These are phyloP conservation scores for Penicillium salamii DNA, from an alignment of 495 filamentous ascomycete species.

Conservation along the genomic window DNA sequence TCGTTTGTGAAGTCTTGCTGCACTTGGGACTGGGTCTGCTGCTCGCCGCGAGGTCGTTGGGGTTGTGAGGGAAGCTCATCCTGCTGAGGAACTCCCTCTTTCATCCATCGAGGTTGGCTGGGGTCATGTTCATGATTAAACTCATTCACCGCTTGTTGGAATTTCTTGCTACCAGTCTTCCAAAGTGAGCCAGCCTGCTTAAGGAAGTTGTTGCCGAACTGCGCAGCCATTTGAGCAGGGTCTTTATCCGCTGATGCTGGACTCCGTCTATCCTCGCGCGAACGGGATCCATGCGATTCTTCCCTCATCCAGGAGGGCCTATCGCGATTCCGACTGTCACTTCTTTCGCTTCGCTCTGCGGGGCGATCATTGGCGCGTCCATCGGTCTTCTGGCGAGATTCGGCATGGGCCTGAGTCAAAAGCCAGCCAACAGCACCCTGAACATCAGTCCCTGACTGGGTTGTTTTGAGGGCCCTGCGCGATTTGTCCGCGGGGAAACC, in stretches of 20 bases:
- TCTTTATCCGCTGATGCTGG: conserved; percentile 67
- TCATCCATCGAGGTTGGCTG: conserved; percentile 94
- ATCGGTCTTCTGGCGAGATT: conserved; percentile 58
- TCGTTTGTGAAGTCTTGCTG: conserved; percentile 70
- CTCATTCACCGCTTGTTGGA: conserved; percentile 92
- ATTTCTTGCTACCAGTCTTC: conserved; percentile 89
- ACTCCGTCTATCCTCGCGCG: conserved; percentile 51
- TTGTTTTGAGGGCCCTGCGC: conserved; percentile 71
- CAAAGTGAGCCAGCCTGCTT: conserved; percentile 94
- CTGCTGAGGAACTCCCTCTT: conserved; percentile 52
- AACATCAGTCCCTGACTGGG: conserved; percentile 73
- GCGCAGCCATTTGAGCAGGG: conserved; percentile 74
- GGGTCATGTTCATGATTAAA: conserved; percentile 80
- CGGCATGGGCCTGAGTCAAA: conserved; percentile 83
- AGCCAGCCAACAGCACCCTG: conserved; percentile 88
- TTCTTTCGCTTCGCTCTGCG: conserved; percentile 33
- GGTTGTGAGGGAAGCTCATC: conserved; percentile 23
- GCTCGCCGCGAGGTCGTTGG: conserved; percentile 13
- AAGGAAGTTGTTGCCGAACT: conserved; percentile 77
- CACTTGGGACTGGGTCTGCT: conserved; percentile 20
- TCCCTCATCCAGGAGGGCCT: conserved; percentile 39
- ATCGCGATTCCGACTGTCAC: conserved; percentile 37
- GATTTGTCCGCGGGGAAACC: conserved; percentile 85
- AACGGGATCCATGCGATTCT: conserved; percentile 29
- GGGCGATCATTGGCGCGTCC: conserved; percentile 30